Conservation (phyloP, 2,329 filamentous ascomycete species). For the Phoma herbarum region DNA sequence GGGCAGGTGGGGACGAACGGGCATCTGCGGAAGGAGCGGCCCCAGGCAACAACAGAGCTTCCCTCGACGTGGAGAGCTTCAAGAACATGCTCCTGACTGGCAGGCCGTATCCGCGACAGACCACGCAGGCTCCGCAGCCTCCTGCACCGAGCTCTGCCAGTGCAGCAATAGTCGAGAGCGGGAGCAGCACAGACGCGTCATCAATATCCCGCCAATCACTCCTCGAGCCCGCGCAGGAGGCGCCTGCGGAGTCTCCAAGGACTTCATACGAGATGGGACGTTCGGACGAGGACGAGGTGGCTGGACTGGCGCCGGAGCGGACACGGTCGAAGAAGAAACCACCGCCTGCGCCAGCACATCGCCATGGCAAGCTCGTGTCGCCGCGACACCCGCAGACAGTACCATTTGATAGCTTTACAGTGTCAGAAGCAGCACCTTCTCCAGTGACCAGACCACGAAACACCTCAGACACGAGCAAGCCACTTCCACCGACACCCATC, state of each 20-base stretch:
- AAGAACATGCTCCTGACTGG: slow-evolving; percentile 79
- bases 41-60: slow-evolving; percentile 48
- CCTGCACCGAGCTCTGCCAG: slow-evolving; percentile 34
- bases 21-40: slow-evolving; percentile 34
- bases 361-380: slow-evolving; percentile 79
- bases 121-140: slow-evolving; percentile 37
- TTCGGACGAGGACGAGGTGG: slow-evolving; percentile 59
- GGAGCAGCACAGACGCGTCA: slow-evolving; percentile 66
- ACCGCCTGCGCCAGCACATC: slow-evolving; percentile 71
- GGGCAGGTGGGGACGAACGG: slow-evolving; percentile 39
- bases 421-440: slow-evolving; percentile 33
- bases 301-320: slow-evolving; percentile 36
- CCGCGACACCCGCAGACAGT: slow-evolving; percentile 53
- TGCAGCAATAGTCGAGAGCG: slow-evolving; percentile 51
- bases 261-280: slow-evolving; percentile 67
- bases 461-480: slow-evolving; percentile 67
- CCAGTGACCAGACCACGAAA: slow-evolving; percentile 39
- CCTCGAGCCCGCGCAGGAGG: slow-evolving; percentile 60
- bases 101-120: slow-evolving; percentile 56
- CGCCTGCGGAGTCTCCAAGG: slow-evolving; percentile 61
- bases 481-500: slow-evolving; percentile 64
- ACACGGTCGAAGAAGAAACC: slow-evolving; percentile 72
- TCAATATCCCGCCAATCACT: slow-evolving; percentile 68
- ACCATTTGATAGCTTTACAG: slow-evolving; percentile 45
- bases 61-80: slow-evolving; percentile 81